These are phyloP conservation scores for Solanum hybrid DNA, from an alignment of 305 asterid genomes.

Conservation along the genomic window DNA sequence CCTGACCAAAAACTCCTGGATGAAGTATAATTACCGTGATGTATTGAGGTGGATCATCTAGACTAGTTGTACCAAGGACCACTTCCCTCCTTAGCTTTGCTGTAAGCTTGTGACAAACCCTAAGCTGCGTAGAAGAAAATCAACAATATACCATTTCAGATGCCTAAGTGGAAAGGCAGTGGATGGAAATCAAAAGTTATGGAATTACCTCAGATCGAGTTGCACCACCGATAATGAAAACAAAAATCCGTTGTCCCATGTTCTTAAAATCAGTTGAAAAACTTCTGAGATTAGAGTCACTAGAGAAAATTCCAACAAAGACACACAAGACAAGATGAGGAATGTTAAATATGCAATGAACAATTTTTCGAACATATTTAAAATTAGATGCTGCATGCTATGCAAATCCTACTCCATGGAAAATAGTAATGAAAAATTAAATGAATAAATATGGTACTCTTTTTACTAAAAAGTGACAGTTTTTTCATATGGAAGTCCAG, in stretches of 20 bases:
- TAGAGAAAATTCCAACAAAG: constrained; percentile 16
- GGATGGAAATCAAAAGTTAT: not conserved
- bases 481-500: not conserved
- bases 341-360: not conserved
- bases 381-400: not conserved
- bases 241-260: constrained; percentile 89
- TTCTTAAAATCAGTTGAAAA: constrained; percentile 48
- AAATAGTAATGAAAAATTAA: not conserved
- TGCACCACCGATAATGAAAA: constrained; percentile 93
- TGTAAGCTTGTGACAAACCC: constrained; percentile 96
- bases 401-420: not conserved
- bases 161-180: not conserved
- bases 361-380: not conserved
- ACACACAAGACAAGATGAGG: not conserved
- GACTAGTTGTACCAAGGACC: constrained; percentile 80
- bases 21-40: constrained; percentile 47
- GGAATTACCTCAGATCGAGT: constrained; percentile 85
- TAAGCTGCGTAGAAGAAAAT: constrained; percentile 41
- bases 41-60: constrained; percentile 90
- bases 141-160: not conserved
- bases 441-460: not conserved
- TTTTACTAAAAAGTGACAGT: not conserved
- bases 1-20: not conserved
- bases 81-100: constrained; percentile 85
- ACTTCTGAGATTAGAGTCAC: constrained; percentile 65